Conservation (phyloP, 768 basidiomycete species). For the Strobilomyces confusus region DNA sequence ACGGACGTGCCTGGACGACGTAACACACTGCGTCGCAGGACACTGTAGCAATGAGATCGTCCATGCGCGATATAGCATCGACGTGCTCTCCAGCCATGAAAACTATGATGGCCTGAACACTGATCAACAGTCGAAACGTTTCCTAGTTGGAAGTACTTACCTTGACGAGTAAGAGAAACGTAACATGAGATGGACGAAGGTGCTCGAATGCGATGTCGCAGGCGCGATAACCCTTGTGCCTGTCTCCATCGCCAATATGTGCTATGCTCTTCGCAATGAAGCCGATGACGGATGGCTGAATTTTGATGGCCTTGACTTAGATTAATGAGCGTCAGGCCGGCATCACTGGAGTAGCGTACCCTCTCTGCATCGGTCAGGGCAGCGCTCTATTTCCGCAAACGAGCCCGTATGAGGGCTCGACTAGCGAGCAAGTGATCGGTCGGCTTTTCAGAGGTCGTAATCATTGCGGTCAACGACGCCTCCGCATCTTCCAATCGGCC, state of each 20-base stretch:
- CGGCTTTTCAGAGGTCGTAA: not conserved
- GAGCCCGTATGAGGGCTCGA: not conserved
- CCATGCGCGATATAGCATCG: not conserved
- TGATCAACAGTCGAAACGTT: not conserved
- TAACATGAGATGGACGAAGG: not conserved
- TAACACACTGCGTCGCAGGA: not conserved
- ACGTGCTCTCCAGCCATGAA: not conserved
- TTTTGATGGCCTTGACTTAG: not conserved
- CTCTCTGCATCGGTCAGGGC: not conserved
- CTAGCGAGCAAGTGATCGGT: not conserved
- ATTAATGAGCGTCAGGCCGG: not conserved
- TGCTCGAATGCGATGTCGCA: not conserved
- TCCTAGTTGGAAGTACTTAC: not conserved
- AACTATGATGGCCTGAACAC: not conserved
- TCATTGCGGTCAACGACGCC: not conserved
- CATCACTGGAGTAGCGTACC: not conserved
- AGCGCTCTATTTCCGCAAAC: not conserved
- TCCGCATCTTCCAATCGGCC: not conserved
- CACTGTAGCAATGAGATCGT: not conserved
- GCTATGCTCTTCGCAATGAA: not conserved
- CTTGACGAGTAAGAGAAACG: not conserved
- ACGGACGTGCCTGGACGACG: not conserved
- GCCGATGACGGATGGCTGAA: not conserved
- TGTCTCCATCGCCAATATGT: not conserved
- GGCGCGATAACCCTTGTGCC: not conserved